phyloP scores from a whole-genome alignment of 345 rosid genomes.

The Hibiscus mutabilis region DNA sequence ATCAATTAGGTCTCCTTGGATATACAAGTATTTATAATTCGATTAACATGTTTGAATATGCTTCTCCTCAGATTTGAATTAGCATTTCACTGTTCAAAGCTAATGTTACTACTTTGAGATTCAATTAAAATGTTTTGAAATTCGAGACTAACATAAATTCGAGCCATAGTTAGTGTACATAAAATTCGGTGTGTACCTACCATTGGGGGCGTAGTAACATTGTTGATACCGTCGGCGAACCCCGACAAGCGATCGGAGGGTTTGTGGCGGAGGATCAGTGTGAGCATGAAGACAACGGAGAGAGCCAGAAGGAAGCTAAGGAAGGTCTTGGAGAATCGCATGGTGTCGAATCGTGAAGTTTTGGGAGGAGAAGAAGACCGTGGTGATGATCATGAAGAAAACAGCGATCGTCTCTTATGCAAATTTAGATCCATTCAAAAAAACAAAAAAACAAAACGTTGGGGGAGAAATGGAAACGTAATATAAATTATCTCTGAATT shows the following conservation, averaged over 20 bases:
- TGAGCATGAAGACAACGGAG: conserved; percentile 27
- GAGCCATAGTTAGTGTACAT: too few species aligned
- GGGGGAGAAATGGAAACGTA: background rate
- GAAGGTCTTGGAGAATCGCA: conserved; percentile 33
- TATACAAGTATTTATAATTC: too few species aligned
- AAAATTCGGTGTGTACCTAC: background rate
- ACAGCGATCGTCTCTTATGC: conserved; percentile 33
- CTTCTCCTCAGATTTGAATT: too few species aligned
- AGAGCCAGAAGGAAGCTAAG: conserved; percentile 27
- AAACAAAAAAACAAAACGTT: background rate
- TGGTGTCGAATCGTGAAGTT: conserved; percentile 24
- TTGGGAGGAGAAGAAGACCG: conserved; percentile 12
- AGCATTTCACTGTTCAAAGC: too few species aligned
- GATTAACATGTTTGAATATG: too few species aligned
- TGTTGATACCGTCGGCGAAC: conserved; percentile 37
- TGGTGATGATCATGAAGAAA: conserved; percentile 21
- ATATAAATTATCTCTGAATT: background rate
- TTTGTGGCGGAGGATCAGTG: conserved; percentile 24
- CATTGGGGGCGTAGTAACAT: conserved; percentile 20
- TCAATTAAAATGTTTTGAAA: too few species aligned
- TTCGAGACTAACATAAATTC: too few species aligned
- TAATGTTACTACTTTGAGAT: background rate
- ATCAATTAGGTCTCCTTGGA: too few species aligned
- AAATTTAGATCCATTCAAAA: conserved; percentile 42
- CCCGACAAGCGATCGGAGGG: conserved; percentile 29